Conservation (phyloP, 352 stramenopile species). For the Pythium phragmiticola region DNA sequence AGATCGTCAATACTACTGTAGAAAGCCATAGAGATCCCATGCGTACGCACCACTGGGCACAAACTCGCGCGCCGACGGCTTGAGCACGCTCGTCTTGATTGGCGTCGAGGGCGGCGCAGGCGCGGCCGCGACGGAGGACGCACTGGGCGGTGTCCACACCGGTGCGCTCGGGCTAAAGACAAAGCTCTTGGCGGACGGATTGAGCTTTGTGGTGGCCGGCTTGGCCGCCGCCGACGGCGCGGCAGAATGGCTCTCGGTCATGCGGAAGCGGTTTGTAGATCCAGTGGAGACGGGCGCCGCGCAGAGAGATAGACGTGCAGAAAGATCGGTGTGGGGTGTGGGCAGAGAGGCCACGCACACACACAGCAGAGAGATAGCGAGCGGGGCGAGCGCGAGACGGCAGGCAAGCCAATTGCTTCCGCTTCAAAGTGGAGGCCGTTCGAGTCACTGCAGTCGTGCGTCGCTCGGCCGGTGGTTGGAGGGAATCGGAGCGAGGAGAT, state of each 20-base stretch:
- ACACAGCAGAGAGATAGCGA: constrained; percentile 1
- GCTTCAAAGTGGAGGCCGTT: constrained; percentile 22
- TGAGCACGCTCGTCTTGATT: constrained; percentile 39
- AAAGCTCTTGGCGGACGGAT: constrained; percentile 59
- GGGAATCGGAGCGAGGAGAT: constrained; percentile 18
- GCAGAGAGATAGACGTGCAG: not conserved
- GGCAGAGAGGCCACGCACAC: not conserved
- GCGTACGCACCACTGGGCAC: constrained; percentile 48
- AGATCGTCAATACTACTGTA: not conserved
- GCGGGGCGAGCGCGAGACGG: not conserved
- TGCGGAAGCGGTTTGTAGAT: not conserved
- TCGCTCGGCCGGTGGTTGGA: constrained; percentile 17
- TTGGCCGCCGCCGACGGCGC: not conserved
- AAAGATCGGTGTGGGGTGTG: not conserved
- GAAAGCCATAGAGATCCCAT: not conserved
- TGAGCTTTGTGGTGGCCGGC: constrained; percentile 42
- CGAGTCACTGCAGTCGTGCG: not conserved
- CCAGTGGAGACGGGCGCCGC: not conserved
- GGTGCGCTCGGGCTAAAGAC: constrained; percentile 60
- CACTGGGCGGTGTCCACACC: constrained; percentile 40
- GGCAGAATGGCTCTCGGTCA: constrained; percentile 24
- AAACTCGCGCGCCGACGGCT: constrained; percentile 58
- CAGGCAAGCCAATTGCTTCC: constrained; percentile 31
- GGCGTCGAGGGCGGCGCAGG: constrained; percentile 11
- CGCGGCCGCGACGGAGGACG: not conserved